Evolutionary conservation across 108 stramenopile species (phyloP).

Genomic region (Stephanodiscus triporus): DNA sequence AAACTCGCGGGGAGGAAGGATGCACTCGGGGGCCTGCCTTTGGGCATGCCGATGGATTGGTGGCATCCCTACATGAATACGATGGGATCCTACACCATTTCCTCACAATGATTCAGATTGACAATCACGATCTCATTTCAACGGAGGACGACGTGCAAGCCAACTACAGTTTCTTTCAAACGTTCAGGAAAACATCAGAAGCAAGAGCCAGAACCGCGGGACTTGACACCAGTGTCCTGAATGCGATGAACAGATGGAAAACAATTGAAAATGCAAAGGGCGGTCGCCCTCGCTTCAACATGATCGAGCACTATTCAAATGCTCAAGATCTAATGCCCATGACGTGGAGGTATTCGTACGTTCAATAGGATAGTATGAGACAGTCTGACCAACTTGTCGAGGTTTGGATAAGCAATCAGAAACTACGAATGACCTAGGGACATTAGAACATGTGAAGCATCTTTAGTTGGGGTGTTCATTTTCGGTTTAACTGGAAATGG

Average conservation of each 20-base stretch:
- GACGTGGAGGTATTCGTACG: neutral
- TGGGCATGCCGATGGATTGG: neutral
- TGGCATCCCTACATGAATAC: neutral
- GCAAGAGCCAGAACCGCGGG: neutral
- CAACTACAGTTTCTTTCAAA: neutral
- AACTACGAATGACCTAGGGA: too few species aligned
- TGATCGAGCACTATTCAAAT: neutral
- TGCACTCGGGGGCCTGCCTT: neutral
- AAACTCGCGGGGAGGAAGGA: neutral
- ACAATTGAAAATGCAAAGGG: neutral
- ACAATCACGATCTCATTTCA: neutral
- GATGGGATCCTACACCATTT: neutral
- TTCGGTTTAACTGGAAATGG: too few species aligned
- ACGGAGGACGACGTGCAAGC: neutral
- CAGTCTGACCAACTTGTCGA: neutral
- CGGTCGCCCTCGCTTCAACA: neutral
- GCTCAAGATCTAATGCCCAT: neutral
- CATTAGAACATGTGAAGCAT: too few species aligned
- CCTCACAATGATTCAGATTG: neutral
- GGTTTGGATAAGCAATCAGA: neutral
- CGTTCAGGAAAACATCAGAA: neutral
- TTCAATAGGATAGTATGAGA: neutral
- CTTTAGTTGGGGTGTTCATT: too few species aligned
- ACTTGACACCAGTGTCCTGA: neutral
- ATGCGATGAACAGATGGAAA: conserved; percentile 4